These are phyloP conservation scores for Umbelopsis sp. DNA, from an alignment of 192 early-diverging fungal species.

Conservation along the genomic window DNA sequence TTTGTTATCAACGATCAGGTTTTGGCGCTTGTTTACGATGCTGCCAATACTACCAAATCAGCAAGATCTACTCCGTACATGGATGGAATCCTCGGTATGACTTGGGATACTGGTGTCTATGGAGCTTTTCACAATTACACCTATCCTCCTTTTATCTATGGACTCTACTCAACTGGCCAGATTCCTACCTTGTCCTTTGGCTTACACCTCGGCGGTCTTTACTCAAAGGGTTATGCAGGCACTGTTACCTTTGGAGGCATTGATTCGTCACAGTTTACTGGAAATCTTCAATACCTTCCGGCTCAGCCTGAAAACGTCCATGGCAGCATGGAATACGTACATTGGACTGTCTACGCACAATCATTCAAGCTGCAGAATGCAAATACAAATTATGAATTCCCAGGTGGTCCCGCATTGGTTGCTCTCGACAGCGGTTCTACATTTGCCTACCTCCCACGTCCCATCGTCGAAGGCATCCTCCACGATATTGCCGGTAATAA, in stretches of 20 bases:
- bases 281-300: neutral
- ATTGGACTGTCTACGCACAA: neutral
- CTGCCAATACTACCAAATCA: conserved; percentile 15
- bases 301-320: neutral
- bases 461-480: neutral
- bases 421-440: neutral
- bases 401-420: neutral
- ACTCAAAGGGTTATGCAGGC: neutral
- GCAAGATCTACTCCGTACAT: neutral
- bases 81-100: conserved; percentile 37
- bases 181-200: neutral
- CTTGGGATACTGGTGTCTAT: neutral
- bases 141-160: neutral
- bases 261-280: neutral
- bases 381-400: neutral
- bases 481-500: neutral
- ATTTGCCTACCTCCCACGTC: neutral
- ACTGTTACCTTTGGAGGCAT: conserved; percentile 6
- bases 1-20: conserved; percentile 19
- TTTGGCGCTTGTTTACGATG: conserved; percentile 27
- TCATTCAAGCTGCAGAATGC: neutral
- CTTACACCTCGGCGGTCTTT: neutral
- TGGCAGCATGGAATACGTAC: neutral
- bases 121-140: neutral
- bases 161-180: neutral